phyloP scores from a whole-genome alignment of 768 basidiomycete genomes.

The Termitomyces sp. region DNA sequence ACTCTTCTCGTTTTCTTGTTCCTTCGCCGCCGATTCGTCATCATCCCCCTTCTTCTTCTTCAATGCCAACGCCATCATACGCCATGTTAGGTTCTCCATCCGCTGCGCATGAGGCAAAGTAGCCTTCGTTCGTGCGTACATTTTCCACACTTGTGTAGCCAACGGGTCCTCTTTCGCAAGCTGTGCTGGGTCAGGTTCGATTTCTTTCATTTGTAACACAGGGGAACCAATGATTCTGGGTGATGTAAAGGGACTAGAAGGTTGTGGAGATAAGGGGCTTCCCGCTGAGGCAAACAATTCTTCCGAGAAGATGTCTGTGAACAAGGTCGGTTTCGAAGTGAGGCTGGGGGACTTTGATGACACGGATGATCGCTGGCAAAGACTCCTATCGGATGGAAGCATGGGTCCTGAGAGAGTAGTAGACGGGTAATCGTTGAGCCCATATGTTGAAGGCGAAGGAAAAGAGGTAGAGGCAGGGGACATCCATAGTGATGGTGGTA shows the following conservation, averaged over 20 bases:
- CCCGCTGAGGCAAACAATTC: slow-evolving; percentile 51
- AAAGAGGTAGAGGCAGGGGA: slow-evolving; percentile 57
- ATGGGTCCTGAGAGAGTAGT: slow-evolving; percentile 32
- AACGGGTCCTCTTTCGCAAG: slow-evolving; percentile 85
- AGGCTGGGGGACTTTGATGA: slow-evolving; percentile 43
- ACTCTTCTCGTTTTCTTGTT: slow-evolving; percentile 18
- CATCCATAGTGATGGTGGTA: slow-evolving; percentile 86
- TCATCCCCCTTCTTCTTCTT: slow-evolving; percentile 85
- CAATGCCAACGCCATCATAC: slow-evolving; percentile 96
- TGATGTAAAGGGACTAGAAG: slow-evolving; percentile 58
- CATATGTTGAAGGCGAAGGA: slow-evolving; percentile 38
- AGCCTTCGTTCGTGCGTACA: slow-evolving; percentile 91
- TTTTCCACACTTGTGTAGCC: slow-evolving; percentile 95
- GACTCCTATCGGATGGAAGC: slow-evolving; percentile 32
- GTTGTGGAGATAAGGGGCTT: slow-evolving; percentile 37
- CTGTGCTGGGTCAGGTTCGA: slow-evolving; percentile 55
- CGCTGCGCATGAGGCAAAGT: slow-evolving; percentile 86
- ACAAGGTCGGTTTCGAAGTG: slow-evolving; percentile 60
- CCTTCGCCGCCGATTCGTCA: slow-evolving; percentile 29
- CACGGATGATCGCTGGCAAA: slow-evolving; percentile 28
- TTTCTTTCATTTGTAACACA: slow-evolving; percentile 45
- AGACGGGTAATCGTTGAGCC: slow-evolving; percentile 33
- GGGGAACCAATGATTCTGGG: slow-evolving; percentile 69
- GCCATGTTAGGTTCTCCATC: slow-evolving; percentile 98
- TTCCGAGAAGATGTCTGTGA: slow-evolving; percentile 69